phyloP scores from a whole-genome alignment of 331 rosid genomes.

The Malus hybrid region DNA sequence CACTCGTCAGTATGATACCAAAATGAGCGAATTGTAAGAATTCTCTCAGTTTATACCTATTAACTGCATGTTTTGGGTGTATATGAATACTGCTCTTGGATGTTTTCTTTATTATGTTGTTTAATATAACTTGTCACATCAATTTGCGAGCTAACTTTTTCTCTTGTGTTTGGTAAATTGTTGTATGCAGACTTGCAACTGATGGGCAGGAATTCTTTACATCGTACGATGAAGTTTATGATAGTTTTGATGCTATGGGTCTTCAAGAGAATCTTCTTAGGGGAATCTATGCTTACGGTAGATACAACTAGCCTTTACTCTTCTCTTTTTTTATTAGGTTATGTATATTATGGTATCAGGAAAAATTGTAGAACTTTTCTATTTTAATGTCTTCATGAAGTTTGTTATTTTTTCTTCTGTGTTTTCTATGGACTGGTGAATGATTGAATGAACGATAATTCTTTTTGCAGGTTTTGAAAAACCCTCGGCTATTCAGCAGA shows the following conservation, averaged over 20 bases:
- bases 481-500: constrained; percentile 80
- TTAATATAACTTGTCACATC: background rate
- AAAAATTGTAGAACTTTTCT: background rate
- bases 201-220: constrained; percentile 69
- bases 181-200: constrained; percentile 40
- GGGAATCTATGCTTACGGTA: constrained; percentile 78
- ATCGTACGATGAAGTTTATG: constrained; percentile 56
- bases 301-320: background rate
- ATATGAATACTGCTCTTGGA: background rate
- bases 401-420: background rate
- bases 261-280: constrained; percentile 76
- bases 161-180: background rate
- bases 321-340: background rate
- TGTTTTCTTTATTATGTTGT: background rate
- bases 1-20: constrained; percentile 45
- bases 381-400: background rate
- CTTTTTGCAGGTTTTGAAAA: constrained; percentile 58
- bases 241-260: constrained; percentile 73
- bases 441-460: background rate
- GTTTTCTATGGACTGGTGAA: background rate
- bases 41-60: background rate
- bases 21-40: constrained; percentile 58
- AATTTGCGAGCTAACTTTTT: constrained; percentile 9
- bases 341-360: background rate
- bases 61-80: background rate